Evolutionary conservation across 2,329 filamentous ascomycete species (phyloP), one percentile per base, ranked within the genome.

Genomic region (Stemphylium lycopersici): DNA sequence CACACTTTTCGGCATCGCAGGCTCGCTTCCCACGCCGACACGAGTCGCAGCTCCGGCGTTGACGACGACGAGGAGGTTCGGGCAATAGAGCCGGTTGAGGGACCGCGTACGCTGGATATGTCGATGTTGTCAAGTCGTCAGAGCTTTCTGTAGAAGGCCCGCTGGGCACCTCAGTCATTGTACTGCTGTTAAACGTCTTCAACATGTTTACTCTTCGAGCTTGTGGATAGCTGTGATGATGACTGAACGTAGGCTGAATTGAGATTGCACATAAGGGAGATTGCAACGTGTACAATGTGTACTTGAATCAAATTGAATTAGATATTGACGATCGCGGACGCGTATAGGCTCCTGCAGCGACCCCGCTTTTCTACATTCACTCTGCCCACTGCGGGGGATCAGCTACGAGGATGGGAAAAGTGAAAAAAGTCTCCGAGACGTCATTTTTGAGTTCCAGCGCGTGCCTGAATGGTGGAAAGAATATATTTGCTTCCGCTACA

Each of bases 11-110:
- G 4, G 75, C 77, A 62, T 80, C 76, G 59, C 78, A 80, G 3
- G 74, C 76, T 52, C 76, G 63, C 60, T 79, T 79, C 29, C 77
- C 77, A 53, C 74, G 75, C 32, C 77, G 71, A 56, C 78, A 80
- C 44, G 77, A 76, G 52, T 80, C 78, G 56, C 78, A 80, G 52
- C 77, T 78, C 34, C 77, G 72, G 24, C 41, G 41, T 26, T 57
- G 55, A 7, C 51, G 53, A 20, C 53, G 53, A 18, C 48, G 48
- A 37, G 48, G 49, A 16, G 42, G 49, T 4, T 41, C 20, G 5
- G 42, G 36, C 4, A 15, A 24, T 37, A 29, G n/a, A 22, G 42
- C n/a, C 20, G 36, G 15, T n/a, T 39, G 42, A 29, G 44, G 29
- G 42, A 22, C 29, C 26, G 29, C 36, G 36, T 32, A 22, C 6